Percentiles rank a stretch among this genome's conserved stretches.
Conservation (phyloP, 106 monocot genomes). For the Ottelia alismoides region DNA sequence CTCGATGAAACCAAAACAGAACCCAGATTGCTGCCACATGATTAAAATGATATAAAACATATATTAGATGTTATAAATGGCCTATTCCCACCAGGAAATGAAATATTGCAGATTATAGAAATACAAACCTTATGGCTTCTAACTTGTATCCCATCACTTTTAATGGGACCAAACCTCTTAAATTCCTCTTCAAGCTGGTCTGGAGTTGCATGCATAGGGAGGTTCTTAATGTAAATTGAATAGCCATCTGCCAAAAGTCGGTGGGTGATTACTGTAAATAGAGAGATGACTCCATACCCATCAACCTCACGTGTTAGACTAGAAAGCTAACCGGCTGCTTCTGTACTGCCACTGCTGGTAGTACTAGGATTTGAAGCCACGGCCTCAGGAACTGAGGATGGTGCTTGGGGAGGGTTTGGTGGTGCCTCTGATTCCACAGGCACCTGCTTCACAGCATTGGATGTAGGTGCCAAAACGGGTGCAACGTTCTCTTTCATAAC, state of each 20-base stretch:
- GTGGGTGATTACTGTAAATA: background rate
- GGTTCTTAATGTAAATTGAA: conserved; percentile 24
- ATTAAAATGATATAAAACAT: too few species aligned
- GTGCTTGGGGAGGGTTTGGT: conserved; percentile 17
- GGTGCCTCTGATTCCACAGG: conserved; percentile 39
- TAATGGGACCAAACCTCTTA: conserved; percentile 26
- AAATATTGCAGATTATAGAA: background rate
- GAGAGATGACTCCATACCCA: too few species aligned
- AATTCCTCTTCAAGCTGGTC: conserved; percentile 21
- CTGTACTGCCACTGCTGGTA: conserved; percentile 23
- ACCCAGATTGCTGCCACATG: too few species aligned
- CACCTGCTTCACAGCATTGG: conserved; percentile 21
- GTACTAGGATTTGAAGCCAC: conserved; percentile 25
- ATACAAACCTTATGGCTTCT: conserved; percentile 20
- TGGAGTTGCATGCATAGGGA: conserved; percentile 19
- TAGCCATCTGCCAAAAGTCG: conserved; percentile 41
- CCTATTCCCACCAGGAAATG: conserved; percentile 1
- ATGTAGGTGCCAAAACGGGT: conserved; percentile 9
- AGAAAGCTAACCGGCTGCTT: too few species aligned
- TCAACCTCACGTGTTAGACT: too few species aligned
- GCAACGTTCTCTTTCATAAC: conserved; percentile 52
- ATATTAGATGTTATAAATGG: too few species aligned
- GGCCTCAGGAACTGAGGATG: conserved; percentile 21
- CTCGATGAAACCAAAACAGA: too few species aligned
- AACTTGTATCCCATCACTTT: conserved; percentile 20